Percentiles rank a stretch among this genome's conserved stretches.
phyloP scores from a whole-genome alignment of 352 stramenopile genomes.

The Globisporangium spiculum region DNA sequence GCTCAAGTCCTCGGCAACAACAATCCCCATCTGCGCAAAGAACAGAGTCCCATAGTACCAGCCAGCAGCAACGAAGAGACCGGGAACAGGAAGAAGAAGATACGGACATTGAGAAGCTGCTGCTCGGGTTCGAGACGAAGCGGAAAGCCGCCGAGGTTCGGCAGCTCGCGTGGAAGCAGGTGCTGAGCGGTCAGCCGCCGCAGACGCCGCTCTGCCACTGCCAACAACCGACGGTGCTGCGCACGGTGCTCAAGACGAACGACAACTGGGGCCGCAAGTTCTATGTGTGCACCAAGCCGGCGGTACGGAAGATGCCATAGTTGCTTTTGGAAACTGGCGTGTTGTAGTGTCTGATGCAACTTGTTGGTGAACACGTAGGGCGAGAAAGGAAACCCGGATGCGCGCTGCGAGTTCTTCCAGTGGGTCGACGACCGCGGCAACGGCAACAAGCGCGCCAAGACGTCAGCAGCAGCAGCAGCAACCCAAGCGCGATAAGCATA shows the following conservation, averaged over 20 bases:
- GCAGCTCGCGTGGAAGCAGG: conserved; percentile 57
- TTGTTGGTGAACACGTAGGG: conserved; percentile 30
- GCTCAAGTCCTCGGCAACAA: neutral
- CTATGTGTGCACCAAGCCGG: conserved; percentile 83
- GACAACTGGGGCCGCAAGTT: conserved; percentile 86
- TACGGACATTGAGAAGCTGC: conserved; percentile 14
- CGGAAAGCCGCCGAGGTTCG: conserved; percentile 25
- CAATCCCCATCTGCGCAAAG: neutral
- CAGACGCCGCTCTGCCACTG: conserved; percentile 68
- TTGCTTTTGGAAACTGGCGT: neutral
- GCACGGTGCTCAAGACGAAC: conserved; percentile 73
- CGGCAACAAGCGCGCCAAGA: conserved; percentile 16
- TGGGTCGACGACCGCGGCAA: conserved; percentile 51
- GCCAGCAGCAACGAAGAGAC: neutral
- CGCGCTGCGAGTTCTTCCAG: conserved; percentile 84
- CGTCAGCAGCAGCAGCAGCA: neutral
- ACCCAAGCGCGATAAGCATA: neutral
- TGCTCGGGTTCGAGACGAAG: conserved; percentile 27
- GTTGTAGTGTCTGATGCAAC: neutral
- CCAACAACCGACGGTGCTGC: conserved; percentile 62
- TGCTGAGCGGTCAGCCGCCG: conserved; percentile 60
- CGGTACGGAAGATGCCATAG: conserved; percentile 25
- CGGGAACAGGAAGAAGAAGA: conserved; percentile 5
- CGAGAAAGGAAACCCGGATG: conserved; percentile 74
- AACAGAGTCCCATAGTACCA: neutral